phyloP scores from a whole-genome alignment of 345 rosid species.

The Rubroshorea leprosula region DNA sequence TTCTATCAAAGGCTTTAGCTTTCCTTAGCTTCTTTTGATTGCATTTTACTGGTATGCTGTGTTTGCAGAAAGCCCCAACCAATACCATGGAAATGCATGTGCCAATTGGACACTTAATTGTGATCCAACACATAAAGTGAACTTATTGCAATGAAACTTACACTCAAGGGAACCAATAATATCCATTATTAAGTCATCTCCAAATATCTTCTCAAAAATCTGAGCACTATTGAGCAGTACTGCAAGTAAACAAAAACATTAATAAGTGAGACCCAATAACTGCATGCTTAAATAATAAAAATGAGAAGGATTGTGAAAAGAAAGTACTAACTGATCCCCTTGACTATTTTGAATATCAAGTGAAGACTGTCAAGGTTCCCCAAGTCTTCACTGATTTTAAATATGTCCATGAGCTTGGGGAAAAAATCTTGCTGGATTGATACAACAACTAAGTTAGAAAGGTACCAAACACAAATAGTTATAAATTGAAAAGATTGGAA shows the following conservation, averaged over 20 bases:
- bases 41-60: background rate
- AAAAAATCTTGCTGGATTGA: slow-evolving; percentile 68
- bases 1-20: too few relatives aligned
- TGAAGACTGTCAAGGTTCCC: slow-evolving; percentile 62
- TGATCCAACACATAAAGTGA: background rate
- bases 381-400: slow-evolving; percentile 61
- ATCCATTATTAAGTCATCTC: slow-evolving; percentile 83
- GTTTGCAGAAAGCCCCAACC: background rate
- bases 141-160: slow-evolving; percentile 32
- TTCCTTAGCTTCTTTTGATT: too few relatives aligned
- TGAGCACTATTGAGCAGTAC: slow-evolving; percentile 77
- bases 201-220: slow-evolving; percentile 74
- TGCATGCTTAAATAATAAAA: slow-evolving; percentile 13
- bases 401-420: slow-evolving; percentile 64
- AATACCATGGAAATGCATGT: background rate
- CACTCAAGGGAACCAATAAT: slow-evolving; percentile 89
- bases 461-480: background rate
- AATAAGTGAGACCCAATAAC: slow-evolving; percentile 18
- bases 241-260: slow-evolving; percentile 33
- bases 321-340: slow-evolving; percentile 64
- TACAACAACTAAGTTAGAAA: slow-evolving; percentile 21
- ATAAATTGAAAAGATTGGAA: too few relatives aligned
- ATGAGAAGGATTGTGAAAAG: slow-evolving; percentile 14
- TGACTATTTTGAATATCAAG: slow-evolving; percentile 76
- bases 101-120: background rate